A percentile compares a stretch with the other conserved stretches of the same genome.
Conservation (phyloP, 1,284 basidiomycete species). For the Pisolithus thermaeus region DNA sequence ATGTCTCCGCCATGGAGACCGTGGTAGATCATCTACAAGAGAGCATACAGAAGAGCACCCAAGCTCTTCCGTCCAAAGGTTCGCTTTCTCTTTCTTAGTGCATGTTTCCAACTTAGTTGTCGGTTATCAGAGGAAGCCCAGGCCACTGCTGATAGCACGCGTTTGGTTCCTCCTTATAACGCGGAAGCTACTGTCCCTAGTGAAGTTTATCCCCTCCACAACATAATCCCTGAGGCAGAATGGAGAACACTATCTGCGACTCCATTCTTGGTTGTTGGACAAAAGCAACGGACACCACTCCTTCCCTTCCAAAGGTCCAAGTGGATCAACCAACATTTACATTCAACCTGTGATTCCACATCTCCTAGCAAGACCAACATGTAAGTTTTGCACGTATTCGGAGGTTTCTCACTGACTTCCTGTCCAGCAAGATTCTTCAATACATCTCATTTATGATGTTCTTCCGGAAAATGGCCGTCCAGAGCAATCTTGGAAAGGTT, state of each 20-base stretch:
- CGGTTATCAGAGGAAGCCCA: constrained; percentile 54
- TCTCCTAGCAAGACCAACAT: constrained; percentile 52
- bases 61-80: constrained; percentile 60
- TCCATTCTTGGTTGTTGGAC: constrained; percentile 45
- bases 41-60: constrained; percentile 69
- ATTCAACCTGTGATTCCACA: constrained; percentile 34
- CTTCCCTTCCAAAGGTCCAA: constrained; percentile 60
- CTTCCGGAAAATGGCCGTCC: constrained; percentile 49
- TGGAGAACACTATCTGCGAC: constrained; percentile 59
- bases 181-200: constrained; percentile 56
- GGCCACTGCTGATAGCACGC: constrained; percentile 50
- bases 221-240: constrained; percentile 73
- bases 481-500: constrained; percentile 42
- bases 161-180: constrained; percentile 75
- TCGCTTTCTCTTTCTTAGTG: neutral
- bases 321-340: constrained; percentile 65
- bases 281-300: constrained; percentile 46
- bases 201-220: constrained; percentile 72
- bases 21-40: constrained; percentile 76
- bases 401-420: neutral
- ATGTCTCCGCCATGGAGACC: constrained; percentile 78
- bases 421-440: constrained; percentile 61
- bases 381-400: constrained; percentile 34
- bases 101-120: neutral
- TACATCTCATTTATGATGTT: constrained; percentile 76